These are phyloP conservation scores for Collybia mongolica DNA, from an alignment of 768 basidiomycete species.

Conservation along the genomic window DNA sequence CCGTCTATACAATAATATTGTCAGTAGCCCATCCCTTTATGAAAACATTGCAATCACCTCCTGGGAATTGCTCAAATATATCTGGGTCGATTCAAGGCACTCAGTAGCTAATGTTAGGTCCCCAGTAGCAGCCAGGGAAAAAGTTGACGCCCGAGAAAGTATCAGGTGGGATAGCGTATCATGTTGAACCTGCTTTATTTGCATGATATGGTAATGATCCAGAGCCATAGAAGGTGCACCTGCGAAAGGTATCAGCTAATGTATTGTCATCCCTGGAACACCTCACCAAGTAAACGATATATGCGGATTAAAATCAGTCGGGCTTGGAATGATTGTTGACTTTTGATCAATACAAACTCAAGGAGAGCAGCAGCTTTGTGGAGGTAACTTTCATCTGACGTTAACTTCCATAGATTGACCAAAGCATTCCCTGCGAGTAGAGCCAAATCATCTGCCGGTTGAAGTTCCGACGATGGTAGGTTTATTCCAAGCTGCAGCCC, in stretches of 20 bases:
- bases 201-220: constrained; percentile 77
- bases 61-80: constrained; percentile 76
- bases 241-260: constrained; percentile 21
- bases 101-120: constrained; percentile 76
- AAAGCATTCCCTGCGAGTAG: constrained; percentile 71
- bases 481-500: constrained; percentile 65
- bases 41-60: constrained; percentile 48
- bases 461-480: constrained; percentile 75
- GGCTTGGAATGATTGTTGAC: constrained; percentile 78
- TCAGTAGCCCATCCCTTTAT: not conserved
- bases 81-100: constrained; percentile 77
- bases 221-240: constrained; percentile 72
- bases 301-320: constrained; percentile 76
- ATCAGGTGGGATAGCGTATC: constrained; percentile 88
- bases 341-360: constrained; percentile 70
- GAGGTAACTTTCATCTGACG: constrained; percentile 55
- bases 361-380: constrained; percentile 63
- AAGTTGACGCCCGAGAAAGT: constrained; percentile 74
- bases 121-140: constrained; percentile 73
- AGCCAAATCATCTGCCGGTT: constrained; percentile 84
- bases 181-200: constrained; percentile 82
- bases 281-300: constrained; percentile 76
- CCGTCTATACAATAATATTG: constrained; percentile 44
- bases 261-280: constrained; percentile 1
- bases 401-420: constrained; percentile 61